Evolutionary conservation across 1,284 basidiomycete species (phyloP).

Genomic region (Phylloboletellus chloephorus): DNA sequence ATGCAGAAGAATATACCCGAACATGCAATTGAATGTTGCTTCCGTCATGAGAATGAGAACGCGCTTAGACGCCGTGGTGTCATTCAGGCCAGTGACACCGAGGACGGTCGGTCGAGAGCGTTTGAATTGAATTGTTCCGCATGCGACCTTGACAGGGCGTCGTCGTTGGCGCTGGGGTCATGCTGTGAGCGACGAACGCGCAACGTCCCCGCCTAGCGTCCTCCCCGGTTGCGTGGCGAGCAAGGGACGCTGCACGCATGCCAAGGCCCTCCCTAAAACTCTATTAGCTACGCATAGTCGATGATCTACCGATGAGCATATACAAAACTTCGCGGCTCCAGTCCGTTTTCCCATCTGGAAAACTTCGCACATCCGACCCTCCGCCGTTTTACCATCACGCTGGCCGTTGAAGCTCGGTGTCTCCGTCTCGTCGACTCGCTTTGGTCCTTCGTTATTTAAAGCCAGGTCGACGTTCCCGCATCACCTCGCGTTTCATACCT

Average conservation of each 20-base stretch:
- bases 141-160: too few species aligned
- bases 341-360: slow-evolving; percentile 31
- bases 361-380: slow-evolving; percentile 28
- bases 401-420: slow-evolving; percentile 29
- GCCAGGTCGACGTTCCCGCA: slow-evolving; percentile 15
- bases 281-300: slow-evolving; percentile 23
- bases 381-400: slow-evolving; percentile 34
- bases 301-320: slow-evolving; percentile 27
- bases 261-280: slow-evolving; percentile 28
- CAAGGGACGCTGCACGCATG: slow-evolving; percentile 2
- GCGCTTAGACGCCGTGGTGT: background rate
- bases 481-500: slow-evolving; percentile 11
- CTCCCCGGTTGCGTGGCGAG: slow-evolving; percentile 3
- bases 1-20: slow-evolving; percentile 4
- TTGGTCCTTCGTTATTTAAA: slow-evolving; percentile 30
- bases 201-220: slow-evolving; percentile 1
- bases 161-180: too few species aligned
- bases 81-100: too few species aligned
- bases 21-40: slow-evolving; percentile 8
- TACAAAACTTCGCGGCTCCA: slow-evolving; percentile 7
- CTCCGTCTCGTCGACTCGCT: slow-evolving; percentile 19
- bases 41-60: slow-evolving; percentile 13
- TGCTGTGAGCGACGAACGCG: too few species aligned
- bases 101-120: slow-evolving; percentile 1
- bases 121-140: too few species aligned